Base-by-base conservation (phyloP, 2,329 filamentous ascomycete species). In the Penicillium paneum region DNA sequence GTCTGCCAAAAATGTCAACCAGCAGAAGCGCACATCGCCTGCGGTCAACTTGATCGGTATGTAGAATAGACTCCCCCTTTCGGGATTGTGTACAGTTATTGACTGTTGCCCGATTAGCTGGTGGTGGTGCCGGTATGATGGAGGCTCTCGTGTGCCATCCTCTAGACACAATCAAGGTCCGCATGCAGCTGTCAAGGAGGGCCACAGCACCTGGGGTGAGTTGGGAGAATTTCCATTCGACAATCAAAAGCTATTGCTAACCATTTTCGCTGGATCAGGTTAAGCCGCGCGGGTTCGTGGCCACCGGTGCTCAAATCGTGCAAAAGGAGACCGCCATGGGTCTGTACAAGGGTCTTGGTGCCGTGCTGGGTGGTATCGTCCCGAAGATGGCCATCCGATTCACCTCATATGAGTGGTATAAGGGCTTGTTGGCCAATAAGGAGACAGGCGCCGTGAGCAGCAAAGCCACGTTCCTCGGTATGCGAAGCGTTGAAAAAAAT, bases 311-410 rank as follows among this genome's bases (percentile, higher is more conserved):
- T 59, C 89, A 95, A 65, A 97, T 99, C 67, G 85, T 96, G 51
- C 84, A 84, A 71, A 87, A 89, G 68, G 94, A 99, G 79, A 97
- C 94, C 13, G 90, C 91, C 1, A 79, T 99, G 34, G 94, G 89
- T 60, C 79, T 99, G 55, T 99, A 99, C 83, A 99, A 99, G 80
- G 94, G 94, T 63, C 84, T 99, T n/a, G 94, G 94, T 58, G 94
- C 94, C 52, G 94, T 99, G 39, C 75, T 97, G 55, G 97, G 92
- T 24, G 94, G 94, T 63, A 99, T 99, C 73, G 85, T 99, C 21
- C 94, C 94, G 52, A 99, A 99, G 78, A 99, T 99, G 94, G 94
- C 94, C 58, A 99, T 97, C 73, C 90, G 94, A 36, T 99, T 99
- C 78, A 96, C 93, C 44, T 96, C 90, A 52, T 99, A 97, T 76